Evolutionary conservation across 441 rosid genomes (phyloP), one percentile per base, ranked within the genome.

Genomic region (Populus hybrid): DNA sequence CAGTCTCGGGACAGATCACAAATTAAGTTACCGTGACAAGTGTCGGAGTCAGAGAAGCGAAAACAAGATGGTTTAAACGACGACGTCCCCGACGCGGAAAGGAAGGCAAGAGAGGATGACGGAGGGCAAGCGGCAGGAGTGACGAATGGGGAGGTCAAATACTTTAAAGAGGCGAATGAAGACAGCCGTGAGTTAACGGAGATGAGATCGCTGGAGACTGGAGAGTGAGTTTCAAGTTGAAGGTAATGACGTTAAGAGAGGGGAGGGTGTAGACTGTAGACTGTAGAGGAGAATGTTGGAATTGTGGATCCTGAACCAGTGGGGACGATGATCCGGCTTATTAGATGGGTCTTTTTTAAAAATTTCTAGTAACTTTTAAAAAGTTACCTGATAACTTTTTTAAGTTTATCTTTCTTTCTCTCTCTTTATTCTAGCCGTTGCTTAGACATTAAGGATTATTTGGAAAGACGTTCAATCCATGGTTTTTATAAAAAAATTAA

Each of bases 121-220:
- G 38, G 26, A 18, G 67, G 68, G 8, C 46, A 9, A 77, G 40
- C 63, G 28, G 57, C 61, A 0, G 67, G 35, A 3, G 70, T 10
- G 74, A 70, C 76, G 61, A 68, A 72, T 1, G 77, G 53, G 14
- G 83, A 81, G 78, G 83, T 76, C 66, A 23, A 69, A 28, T 67
- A 46, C 64, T 68, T 76, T n/a, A 69, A 76, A 66, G 50, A 30
- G 30, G 46, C 46, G 19, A 46, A 46, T 8, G 67, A 19, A 6
- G 42, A 30, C 18, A 23, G 2, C 28, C 42, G 42, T 3, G 50
- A 67, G 23, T 7, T 46, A 40, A 38, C 16, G 23, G 38, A 68
- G 24, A 14, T 9, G 2, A 28, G 42, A 74, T 36, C 63, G 61
- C 9, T 6, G 53, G 77, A 21, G 42, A 18, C 34, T 32, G 34